phyloP scores from a whole-genome alignment of 306 rosid species.

The Malus domestica region ASM211411v1 NC_041793.1:33995501-33996000 shows the following conservation, averaged over 20 bases:
- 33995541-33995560: conserved; percentile 1
- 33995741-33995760: background rate
- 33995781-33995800: background rate
- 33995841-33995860: background rate
- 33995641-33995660: background rate
- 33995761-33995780: background rate
- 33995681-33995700: background rate
- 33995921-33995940: background rate
- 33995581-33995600: background rate
- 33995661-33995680: background rate
- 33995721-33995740: background rate
- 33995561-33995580: conserved; percentile 1
- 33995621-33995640: conserved; percentile 15
- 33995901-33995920: conserved; percentile 7
- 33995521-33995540: background rate
- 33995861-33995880: background rate
- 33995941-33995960: background rate
- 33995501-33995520: background rate
- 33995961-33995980: background rate
- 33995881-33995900: background rate
- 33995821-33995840: background rate
- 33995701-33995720: conserved; percentile 5
- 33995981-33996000: background rate
- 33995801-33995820: background rate
- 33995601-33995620: background rate